These are phyloP conservation scores for Tuber microsphaerosporum DNA, from an alignment of 495 filamentous ascomycete species.

Conservation along the genomic window DNA sequence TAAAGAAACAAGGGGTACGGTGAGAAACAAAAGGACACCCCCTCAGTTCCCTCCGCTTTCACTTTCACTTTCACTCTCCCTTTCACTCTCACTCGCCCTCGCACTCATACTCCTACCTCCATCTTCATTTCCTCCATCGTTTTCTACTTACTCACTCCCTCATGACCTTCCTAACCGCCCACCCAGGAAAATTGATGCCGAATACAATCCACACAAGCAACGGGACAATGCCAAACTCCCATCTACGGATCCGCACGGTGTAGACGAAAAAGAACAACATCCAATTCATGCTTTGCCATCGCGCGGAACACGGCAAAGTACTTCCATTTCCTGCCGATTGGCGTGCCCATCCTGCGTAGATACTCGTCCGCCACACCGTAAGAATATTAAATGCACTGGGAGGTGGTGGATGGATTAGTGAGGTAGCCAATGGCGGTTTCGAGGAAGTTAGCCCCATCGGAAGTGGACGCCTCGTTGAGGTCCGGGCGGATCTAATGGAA, in stretches of 20 bases:
- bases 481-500: conserved; percentile 45
- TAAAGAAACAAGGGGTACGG: no score
- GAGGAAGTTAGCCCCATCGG: conserved; percentile 48
- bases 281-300: conserved; percentile 69
- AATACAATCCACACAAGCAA: background rate
- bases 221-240: conserved; percentile 20
- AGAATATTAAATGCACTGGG: conserved; percentile 66
- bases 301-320: conserved; percentile 72
- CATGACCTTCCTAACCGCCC: background rate
- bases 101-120: no score
- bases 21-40: no score
- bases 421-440: conserved; percentile 46
- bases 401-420: background rate
- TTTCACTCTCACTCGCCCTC: no score
- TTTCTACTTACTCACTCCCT: background rate
- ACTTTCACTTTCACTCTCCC: no score
- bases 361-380: conserved; percentile 62
- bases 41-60: no score
- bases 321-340: conserved; percentile 54
- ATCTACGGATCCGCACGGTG: background rate
- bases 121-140: no score
- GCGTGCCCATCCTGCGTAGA: conserved; percentile 59
- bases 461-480: conserved; percentile 44
- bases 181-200: background rate
- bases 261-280: conserved; percentile 68